Evolutionary conservation across 1,284 basidiomycete genomes (phyloP).

Genomic region (Irpex lacteus): DNA sequence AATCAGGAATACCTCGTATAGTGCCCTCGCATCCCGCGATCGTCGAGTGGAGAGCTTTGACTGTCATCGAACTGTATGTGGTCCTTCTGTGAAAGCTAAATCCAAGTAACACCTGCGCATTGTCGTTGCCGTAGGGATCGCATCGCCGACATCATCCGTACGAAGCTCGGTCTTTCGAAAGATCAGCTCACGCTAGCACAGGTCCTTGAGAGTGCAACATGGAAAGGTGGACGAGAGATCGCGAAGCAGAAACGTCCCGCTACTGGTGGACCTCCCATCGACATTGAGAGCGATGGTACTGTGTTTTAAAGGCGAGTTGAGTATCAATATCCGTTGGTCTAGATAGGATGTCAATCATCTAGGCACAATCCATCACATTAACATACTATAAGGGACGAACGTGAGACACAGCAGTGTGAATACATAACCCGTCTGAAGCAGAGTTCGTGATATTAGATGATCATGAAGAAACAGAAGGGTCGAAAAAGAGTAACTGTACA

Average conservation of each 20-base stretch:
- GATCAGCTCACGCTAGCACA: constrained; percentile 74
- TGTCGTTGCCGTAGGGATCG: constrained; percentile 57
- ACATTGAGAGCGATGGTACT: constrained; percentile 83
- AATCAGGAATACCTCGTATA: constrained; percentile 58
- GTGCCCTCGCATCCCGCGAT: constrained; percentile 83
- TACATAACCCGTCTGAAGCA: neutral
- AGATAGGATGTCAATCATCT: neutral
- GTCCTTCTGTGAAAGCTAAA: neutral
- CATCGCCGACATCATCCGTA: constrained; percentile 70
- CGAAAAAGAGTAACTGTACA: neutral
- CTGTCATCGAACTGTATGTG: constrained; percentile 84
- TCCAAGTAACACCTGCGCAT: neutral
- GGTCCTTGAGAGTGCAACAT: constrained; percentile 90
- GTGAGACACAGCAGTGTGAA: neutral
- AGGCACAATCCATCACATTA: neutral
- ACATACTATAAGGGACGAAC: neutral
- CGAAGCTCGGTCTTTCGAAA: constrained; percentile 46
- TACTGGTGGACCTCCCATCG: constrained; percentile 84
- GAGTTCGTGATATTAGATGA: neutral
- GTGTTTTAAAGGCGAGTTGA: constrained; percentile 51
- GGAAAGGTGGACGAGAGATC: constrained; percentile 94
- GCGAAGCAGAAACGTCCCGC: constrained; percentile 75
- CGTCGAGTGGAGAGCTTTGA: constrained; percentile 94
- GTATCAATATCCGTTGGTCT: neutral
- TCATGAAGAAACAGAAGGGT: neutral